Evolutionary conservation across 768 basidiomycete species (phyloP).

Genomic region (Tricholoma saponaceum): DNA sequence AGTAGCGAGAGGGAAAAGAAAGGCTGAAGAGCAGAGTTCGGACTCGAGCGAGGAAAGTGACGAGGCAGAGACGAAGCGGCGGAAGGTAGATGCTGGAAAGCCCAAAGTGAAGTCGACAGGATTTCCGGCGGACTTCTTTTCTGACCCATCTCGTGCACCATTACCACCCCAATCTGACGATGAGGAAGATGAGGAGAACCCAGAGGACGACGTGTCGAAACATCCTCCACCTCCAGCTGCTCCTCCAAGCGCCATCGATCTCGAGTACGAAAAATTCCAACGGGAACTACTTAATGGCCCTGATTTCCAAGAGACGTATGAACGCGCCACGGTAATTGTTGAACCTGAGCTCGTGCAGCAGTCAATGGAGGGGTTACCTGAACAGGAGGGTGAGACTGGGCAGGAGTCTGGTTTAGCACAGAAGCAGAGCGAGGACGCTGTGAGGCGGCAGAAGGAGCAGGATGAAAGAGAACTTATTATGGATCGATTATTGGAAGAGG

Average conservation of each 20-base stretch:
- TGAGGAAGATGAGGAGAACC: slow-evolving; percentile 34
- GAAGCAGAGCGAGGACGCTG: slow-evolving; percentile 37
- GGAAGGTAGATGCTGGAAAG: not conserved
- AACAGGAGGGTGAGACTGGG: slow-evolving; percentile 21
- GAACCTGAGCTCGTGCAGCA: slow-evolving; percentile 58
- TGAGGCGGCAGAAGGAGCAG: slow-evolving; percentile 48
- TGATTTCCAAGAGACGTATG: slow-evolving; percentile 48
- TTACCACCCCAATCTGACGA: slow-evolving; percentile 34
- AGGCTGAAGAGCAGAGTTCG: slow-evolving; percentile 28
- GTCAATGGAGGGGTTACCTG: slow-evolving; percentile 45
- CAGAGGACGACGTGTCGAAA: slow-evolving; percentile 12
- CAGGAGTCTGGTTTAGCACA: slow-evolving; percentile 25
- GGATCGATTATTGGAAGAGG: slow-evolving; percentile 82
- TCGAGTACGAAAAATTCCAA: slow-evolving; percentile 75
- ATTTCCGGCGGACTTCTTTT: slow-evolving; percentile 76
- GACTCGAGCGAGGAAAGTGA: slow-evolving; percentile 10
- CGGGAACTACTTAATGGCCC: slow-evolving; percentile 49
- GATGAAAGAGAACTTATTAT: slow-evolving; percentile 83
- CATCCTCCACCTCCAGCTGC: slow-evolving; percentile 13
- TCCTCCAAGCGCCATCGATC: slow-evolving; percentile 42
- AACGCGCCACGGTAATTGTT: slow-evolving; percentile 65
- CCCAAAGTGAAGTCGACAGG: slow-evolving; percentile 7
- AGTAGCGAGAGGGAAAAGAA: slow-evolving; percentile 30
- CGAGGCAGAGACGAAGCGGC: slow-evolving; percentile 24
- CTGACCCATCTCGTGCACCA: slow-evolving; percentile 60